phyloP scores from a whole-genome alignment of 768 basidiomycete genomes.

The Tricholoma matsutake region DNA sequence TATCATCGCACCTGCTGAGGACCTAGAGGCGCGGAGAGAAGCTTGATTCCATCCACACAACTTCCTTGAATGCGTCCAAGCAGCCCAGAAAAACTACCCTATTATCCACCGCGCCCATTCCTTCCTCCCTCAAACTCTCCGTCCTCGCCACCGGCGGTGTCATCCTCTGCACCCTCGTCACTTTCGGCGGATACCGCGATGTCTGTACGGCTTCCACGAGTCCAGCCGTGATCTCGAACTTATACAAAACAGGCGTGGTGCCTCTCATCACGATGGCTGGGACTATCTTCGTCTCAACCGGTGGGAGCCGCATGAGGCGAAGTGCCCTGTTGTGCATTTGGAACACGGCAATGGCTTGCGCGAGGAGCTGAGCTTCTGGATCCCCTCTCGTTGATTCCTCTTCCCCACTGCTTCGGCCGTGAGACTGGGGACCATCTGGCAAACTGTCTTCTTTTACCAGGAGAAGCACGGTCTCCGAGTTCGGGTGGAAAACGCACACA shows the following conservation, averaged over 20 bases:
- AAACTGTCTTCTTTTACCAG: slow-evolving; percentile 9
- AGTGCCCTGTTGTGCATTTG: slow-evolving; percentile 17
- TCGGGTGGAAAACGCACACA: slow-evolving; percentile 12
- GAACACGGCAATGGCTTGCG: slow-evolving; percentile 18
- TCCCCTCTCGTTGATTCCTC: not conserved
- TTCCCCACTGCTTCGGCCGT: not conserved
- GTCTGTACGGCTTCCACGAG: slow-evolving; percentile 19
- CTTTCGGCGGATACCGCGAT: slow-evolving; percentile 10
- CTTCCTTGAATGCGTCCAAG: slow-evolving; percentile 17
- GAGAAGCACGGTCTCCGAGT: slow-evolving; percentile 8
- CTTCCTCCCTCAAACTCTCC: not conserved
- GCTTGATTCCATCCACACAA: slow-evolving; percentile 7
- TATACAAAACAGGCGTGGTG: slow-evolving; percentile 16
- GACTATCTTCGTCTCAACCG: slow-evolving; percentile 9
- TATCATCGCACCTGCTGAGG: not conserved
- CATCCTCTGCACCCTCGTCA: slow-evolving; percentile 11
- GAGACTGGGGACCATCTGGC: not conserved
- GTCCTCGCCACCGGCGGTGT: slow-evolving; percentile 1
- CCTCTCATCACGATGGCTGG: slow-evolving; percentile 15
- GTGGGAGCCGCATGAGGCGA: slow-evolving; percentile 13
- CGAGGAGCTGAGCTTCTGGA: slow-evolving; percentile 16
- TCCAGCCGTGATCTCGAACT: slow-evolving; percentile 12
- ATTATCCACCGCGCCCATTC: slow-evolving; percentile 13
- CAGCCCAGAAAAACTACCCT: slow-evolving; percentile 11
- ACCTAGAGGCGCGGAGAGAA: not conserved